Percentiles rank a stretch among this genome's conserved stretches.
Conservation (phyloP, 169 alveolate species). For the Cryptosporidium parvum region DNA sequence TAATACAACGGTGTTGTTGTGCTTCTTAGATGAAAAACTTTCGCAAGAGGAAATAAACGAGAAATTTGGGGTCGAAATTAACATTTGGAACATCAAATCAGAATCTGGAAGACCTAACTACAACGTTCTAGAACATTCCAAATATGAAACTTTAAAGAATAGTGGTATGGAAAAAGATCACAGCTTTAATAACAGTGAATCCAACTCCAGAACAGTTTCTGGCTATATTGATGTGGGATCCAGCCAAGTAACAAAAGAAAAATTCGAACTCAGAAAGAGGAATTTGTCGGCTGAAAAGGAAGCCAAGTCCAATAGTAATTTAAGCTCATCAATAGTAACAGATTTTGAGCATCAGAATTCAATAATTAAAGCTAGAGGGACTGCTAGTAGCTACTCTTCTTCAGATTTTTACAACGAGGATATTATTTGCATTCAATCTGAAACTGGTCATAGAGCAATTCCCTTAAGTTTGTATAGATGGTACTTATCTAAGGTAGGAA, state of each 20-base stretch:
- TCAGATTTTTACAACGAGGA: slow-evolving; percentile 54
- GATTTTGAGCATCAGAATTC: neutral
- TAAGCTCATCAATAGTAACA: neutral
- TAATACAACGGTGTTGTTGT: slow-evolving; percentile 10
- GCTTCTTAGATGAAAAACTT: slow-evolving; percentile 35
- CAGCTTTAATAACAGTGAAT: neutral
- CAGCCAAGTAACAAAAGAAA: neutral
- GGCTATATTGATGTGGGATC: neutral
- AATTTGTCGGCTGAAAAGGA: neutral
- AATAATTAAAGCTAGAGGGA: neutral
- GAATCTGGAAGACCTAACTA: neutral
- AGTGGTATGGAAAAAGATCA: neutral
- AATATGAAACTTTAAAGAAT: neutral
- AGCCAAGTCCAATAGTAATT: neutral
- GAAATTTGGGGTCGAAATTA: slow-evolving; percentile 60
- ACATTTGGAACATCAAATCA: slow-evolving; percentile 43
- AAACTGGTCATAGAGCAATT: slow-evolving; percentile 47
- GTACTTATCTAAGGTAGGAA: slow-evolving; percentile 55
- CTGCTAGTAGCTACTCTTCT: slow-evolving; percentile 18
- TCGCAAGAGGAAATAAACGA: slow-evolving; percentile 5
- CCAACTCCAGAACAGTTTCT: neutral
- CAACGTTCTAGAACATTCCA: neutral
- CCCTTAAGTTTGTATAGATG: slow-evolving; percentile 32
- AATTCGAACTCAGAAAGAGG: neutral
- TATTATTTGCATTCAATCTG: slow-evolving; percentile 24